These are phyloP conservation scores for Teunomyces cretensis DNA, from an alignment of 805 yeast species.

Conservation along the genomic window DNA sequence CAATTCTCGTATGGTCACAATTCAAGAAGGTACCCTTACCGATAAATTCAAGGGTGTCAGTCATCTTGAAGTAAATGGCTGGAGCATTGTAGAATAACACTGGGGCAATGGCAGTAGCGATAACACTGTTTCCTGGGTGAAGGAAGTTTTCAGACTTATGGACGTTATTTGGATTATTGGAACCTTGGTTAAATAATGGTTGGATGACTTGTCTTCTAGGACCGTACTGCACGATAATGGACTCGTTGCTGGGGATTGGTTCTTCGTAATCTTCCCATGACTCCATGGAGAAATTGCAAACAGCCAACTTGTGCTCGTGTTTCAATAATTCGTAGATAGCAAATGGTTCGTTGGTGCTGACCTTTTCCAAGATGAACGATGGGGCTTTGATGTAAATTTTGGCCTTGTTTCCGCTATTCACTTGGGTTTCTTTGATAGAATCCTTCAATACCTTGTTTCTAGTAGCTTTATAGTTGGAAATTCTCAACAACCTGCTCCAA, in stretches of 20 bases:
- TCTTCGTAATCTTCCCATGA: slow-evolving; percentile 88
- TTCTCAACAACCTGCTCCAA: slow-evolving; percentile 73
- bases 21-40: slow-evolving; percentile 91
- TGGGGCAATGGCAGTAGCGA: slow-evolving; percentile 90
- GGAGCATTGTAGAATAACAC: slow-evolving; percentile 82
- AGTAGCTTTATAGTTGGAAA: slow-evolving; percentile 75
- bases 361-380: slow-evolving; percentile 39
- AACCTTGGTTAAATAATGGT: slow-evolving; percentile 80
- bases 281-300: slow-evolving; percentile 76
- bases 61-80: slow-evolving; percentile 72
- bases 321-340: slow-evolving; percentile 71
- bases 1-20: slow-evolving; percentile 77
- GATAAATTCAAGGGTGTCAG: slow-evolving; percentile 57
- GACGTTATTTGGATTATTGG: slow-evolving; percentile 78
- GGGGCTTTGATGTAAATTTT: slow-evolving; percentile 62
- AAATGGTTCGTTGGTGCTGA: slow-evolving; percentile 52
- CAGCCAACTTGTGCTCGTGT: slow-evolving; percentile 85
- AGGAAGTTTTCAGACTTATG: slow-evolving; percentile 82
- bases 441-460: slow-evolving; percentile 68
- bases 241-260: slow-evolving; percentile 82
- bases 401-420: slow-evolving; percentile 60
- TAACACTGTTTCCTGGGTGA: slow-evolving; percentile 65
- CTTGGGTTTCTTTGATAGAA: slow-evolving; percentile 42
- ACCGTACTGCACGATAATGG: slow-evolving; percentile 87
- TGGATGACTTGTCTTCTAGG: slow-evolving; percentile 80